Percentiles rank a stretch among this genome's conserved stretches.
Conservation (phyloP, 768 basidiomycete species). For the Xerocomellus chrysenteron region DNA sequence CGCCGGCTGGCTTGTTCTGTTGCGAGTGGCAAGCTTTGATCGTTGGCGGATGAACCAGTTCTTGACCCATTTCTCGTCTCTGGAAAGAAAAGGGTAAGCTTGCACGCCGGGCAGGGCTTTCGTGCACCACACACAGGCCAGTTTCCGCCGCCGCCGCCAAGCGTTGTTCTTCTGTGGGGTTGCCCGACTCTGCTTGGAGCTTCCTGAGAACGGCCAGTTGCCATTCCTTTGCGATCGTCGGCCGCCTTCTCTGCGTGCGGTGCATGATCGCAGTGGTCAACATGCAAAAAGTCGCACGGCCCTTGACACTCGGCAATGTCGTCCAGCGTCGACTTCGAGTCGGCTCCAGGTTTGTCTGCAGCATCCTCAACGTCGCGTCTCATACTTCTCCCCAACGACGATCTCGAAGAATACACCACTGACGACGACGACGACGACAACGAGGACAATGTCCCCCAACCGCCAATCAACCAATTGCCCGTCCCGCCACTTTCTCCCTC, state of each 20-base stretch:
- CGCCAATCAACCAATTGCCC: conserved; percentile 5
- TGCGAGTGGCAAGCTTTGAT: conserved; percentile 16
- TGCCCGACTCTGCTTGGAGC: conserved; percentile 21
- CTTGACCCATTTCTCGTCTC: conserved; percentile 31
- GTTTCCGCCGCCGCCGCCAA: conserved; percentile 24
- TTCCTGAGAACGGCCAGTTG: conserved; percentile 30
- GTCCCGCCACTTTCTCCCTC: conserved; percentile 55
- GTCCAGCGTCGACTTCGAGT: background rate
- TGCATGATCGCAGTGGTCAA: conserved; percentile 5
- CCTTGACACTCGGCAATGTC: background rate
- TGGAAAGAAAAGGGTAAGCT: conserved; percentile 11
- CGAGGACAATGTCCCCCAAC: conserved; percentile 31
- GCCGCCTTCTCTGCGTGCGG: conserved; percentile 3
- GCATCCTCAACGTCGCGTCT: conserved; percentile 49
- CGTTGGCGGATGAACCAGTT: conserved; percentile 33
- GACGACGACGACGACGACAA: conserved; percentile 42
- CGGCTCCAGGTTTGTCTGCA: too few species aligned
- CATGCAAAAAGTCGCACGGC: conserved; percentile 19
- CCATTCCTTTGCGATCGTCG: conserved; percentile 27
- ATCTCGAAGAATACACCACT: conserved; percentile 38
- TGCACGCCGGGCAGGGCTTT: background rate
- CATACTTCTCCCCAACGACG: conserved; percentile 62
- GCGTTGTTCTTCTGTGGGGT: conserved; percentile 24
- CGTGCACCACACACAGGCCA: conserved; percentile 29
- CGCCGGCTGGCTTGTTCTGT: background rate